phyloP scores from a whole-genome alignment of 192 early-diverging fungal species.

The Umbelopsis isabellina region DNA sequence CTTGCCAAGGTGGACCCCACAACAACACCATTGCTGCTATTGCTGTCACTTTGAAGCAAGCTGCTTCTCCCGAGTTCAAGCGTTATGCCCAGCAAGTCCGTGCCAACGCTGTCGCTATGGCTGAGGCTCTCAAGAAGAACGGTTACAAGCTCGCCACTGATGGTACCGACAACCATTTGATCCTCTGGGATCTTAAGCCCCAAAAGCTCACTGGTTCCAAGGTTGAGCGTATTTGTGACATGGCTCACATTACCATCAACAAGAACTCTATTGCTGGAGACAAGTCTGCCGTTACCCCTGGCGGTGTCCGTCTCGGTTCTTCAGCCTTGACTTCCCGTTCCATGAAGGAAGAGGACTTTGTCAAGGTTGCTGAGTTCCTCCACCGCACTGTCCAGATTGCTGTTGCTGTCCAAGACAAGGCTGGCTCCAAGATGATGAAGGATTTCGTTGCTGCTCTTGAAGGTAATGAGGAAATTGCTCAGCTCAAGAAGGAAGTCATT shows the following conservation, averaged over 20 bases:
- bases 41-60: conserved; percentile 98
- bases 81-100: conserved; percentile 95
- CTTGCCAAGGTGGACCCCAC: conserved; percentile 99
- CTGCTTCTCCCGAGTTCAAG: conserved; percentile 90
- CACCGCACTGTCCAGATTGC: conserved; percentile 94
- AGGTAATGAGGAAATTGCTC: conserved; percentile 76
- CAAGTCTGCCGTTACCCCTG: conserved; percentile 92
- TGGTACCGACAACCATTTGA: conserved; percentile 97
- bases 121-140: conserved; percentile 69
- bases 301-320: conserved; percentile 95
- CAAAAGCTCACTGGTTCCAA: conserved; percentile 92
- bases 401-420: conserved; percentile 77
- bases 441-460: conserved; percentile 91
- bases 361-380: conserved; percentile 93
- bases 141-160: conserved; percentile 96
- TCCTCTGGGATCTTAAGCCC: conserved; percentile 98
- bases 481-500: conserved; percentile 88
- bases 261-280: conserved; percentile 99
- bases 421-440: conserved; percentile 94
- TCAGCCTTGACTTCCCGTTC: conserved; percentile 95
- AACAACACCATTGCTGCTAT: conserved; percentile 99
- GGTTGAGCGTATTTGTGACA: conserved; percentile 99
- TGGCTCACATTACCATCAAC: conserved; percentile 97
- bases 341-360: conserved; percentile 97
- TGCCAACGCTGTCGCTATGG: conserved; percentile 89